Evolutionary conservation across 2,329 filamentous ascomycete species (phyloP), one percentile per base, ranked within the genome.

Genomic region (Cladorrhinum sp.): DNA sequence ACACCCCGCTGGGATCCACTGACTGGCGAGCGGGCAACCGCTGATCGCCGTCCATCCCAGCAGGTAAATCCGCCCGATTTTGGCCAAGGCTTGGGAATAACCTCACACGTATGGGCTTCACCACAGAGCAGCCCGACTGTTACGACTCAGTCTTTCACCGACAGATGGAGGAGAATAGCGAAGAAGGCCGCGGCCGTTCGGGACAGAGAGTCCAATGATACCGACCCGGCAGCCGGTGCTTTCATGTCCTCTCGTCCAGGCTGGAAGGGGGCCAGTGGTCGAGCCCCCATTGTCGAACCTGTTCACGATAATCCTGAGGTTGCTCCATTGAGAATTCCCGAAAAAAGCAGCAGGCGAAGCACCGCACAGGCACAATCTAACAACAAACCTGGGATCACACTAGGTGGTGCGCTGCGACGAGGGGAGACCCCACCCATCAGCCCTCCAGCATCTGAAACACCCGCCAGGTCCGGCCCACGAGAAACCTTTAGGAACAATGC

Each of bases 211-310:
- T 12, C 6, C 6, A 50, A 54, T 36, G 62, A 66, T 36, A 70
- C 45, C 70, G 74, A 74, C 66, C 73, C 69, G 64, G 77, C 69
- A 12, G 76, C 69, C 1, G 66, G 69, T 22, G 73, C 72, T 65
- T 68, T 76, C 67, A 64, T 71, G 67, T 62, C 74, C 24, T 77
- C 70, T 55, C 78, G 80, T 22, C 85, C 86, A 4, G 80, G 86
- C 60, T 92, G 90, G 90, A 87, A 86, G 67, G 89, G 89, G 18
- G 85, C 86, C 38, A 91, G 86, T 70, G 90, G 90, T 25, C 84
- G 89, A 65, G 81, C 81, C 48, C 78, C 83, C 36, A 79, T 91
- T 59, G 81, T 90, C 32, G 80, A 81, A 50, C 86, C 88, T 2
- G 81, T 91, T 38, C 81, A 78, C 68, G 87, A 91, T 69, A 83